These are phyloP conservation scores for Penicillium bovifimosum DNA, from an alignment of 495 filamentous ascomycete genomes.

Conservation along the genomic window DNA sequence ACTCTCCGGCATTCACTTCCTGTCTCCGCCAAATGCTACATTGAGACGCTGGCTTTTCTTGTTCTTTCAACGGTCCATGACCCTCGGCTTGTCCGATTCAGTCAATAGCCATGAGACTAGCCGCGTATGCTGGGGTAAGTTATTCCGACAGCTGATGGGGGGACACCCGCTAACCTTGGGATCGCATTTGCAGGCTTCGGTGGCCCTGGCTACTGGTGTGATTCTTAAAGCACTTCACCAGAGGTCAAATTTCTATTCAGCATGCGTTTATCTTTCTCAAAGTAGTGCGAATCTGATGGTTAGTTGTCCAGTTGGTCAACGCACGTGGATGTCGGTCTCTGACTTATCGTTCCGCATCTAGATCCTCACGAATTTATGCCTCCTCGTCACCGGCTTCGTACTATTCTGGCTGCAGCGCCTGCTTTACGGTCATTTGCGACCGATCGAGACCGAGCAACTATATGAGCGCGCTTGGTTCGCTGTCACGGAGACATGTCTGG, in stretches of 20 bases:
- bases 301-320: slow-evolving; percentile 17
- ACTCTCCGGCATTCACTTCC: slow-evolving; percentile 1
- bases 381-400: slow-evolving; percentile 67
- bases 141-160: background rate
- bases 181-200: slow-evolving; percentile 52
- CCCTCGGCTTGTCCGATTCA: slow-evolving; percentile 22
- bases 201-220: slow-evolving; percentile 73
- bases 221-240: slow-evolving; percentile 88
- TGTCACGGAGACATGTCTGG: slow-evolving; percentile 90
- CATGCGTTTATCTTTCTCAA: slow-evolving; percentile 91
- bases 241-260: slow-evolving; percentile 94
- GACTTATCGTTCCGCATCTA: slow-evolving; percentile 24
- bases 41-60: slow-evolving; percentile 8
- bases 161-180: slow-evolving; percentile 15
- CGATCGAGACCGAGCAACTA: slow-evolving; percentile 91
- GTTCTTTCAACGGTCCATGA: slow-evolving; percentile 27
- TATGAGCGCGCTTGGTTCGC: slow-evolving; percentile 98
- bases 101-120: slow-evolving; percentile 45
- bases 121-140: slow-evolving; percentile 49
- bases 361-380: slow-evolving; percentile 84
- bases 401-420: slow-evolving; percentile 84
- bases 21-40: slow-evolving; percentile 17
- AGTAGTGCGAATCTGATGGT: slow-evolving; percentile 94
- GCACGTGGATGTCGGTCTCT: background rate
- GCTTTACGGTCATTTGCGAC: slow-evolving; percentile 85